A percentile compares a stretch with the other conserved stretches of the same genome.
Conservation (phyloP, 257 asterid genomes). For the Solanum bukasovii region DNA sequence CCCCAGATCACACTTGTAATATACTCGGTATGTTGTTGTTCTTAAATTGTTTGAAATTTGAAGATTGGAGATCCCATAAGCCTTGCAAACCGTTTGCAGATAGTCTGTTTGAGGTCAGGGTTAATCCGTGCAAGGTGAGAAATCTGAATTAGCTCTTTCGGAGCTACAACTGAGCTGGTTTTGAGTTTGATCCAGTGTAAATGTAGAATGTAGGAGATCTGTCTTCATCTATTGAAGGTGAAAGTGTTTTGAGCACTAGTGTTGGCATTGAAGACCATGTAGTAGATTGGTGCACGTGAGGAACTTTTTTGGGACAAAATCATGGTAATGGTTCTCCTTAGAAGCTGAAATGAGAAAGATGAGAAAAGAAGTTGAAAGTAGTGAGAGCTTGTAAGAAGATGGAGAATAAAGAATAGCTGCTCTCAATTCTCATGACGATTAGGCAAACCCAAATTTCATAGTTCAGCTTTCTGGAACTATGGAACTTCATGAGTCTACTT, state of each 20-base stretch:
- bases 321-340: neutral
- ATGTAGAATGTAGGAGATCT: neutral
- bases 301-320: neutral
- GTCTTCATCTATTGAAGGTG: neutral
- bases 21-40: neutral
- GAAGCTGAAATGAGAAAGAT: neutral
- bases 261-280: neutral
- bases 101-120: neutral
- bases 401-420: neutral
- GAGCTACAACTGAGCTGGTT: neutral
- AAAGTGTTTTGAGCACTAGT: neutral
- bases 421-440: neutral
- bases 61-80: neutral
- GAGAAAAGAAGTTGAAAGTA: neutral
- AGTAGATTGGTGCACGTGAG: neutral
- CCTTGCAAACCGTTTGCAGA: neutral
- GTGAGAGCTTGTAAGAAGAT: neutral
- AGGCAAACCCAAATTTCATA: neutral
- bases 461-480: neutral
- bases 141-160: neutral
- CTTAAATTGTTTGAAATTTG: neutral
- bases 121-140: neutral
- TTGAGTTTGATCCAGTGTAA: neutral
- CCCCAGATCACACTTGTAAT: neutral
- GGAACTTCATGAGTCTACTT: neutral